Conservation (phyloP, 371 early-diverging fungal genomes). For the Mortierella sp. region DNA sequence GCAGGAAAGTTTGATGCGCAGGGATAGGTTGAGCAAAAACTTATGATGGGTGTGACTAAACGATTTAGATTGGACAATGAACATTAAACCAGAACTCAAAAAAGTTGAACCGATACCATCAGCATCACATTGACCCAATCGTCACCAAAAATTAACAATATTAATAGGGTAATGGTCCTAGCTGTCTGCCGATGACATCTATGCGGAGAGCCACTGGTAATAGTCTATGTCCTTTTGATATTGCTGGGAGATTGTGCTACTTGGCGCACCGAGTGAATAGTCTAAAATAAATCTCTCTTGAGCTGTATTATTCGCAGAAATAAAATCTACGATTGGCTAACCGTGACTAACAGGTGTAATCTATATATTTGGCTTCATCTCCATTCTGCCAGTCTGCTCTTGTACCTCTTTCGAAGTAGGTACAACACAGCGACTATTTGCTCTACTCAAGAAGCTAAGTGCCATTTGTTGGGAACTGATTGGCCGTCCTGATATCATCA, state of each 20-base stretch:
- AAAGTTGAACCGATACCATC: neutral
- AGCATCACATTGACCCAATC: neutral
- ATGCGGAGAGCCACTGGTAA: neutral
- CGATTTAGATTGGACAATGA: conserved; percentile 1
- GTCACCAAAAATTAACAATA: no score
- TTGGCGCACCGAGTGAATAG: no score
- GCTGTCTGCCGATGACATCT: no score
- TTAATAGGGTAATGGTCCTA: neutral
- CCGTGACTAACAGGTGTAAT: neutral
- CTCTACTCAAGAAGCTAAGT: neutral
- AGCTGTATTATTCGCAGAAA: neutral
- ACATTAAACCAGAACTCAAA: neutral
- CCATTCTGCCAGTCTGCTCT: no score
- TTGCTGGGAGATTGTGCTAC: no score
- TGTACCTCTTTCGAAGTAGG: neutral
- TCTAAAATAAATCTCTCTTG: no score
- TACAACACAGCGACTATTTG: neutral
- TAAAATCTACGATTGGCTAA: conserved; percentile 11
- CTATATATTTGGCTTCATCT: neutral
- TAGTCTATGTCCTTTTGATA: neutral
- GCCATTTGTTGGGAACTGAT: neutral
- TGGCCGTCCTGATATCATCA: neutral
- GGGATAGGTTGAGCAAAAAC: conserved; percentile 3
- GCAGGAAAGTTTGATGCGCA: neutral
- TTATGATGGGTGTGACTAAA: neutral